Evolutionary conservation across 257 asterid genomes (phyloP).

Genomic region (Solanum gandarillasii): DNA sequence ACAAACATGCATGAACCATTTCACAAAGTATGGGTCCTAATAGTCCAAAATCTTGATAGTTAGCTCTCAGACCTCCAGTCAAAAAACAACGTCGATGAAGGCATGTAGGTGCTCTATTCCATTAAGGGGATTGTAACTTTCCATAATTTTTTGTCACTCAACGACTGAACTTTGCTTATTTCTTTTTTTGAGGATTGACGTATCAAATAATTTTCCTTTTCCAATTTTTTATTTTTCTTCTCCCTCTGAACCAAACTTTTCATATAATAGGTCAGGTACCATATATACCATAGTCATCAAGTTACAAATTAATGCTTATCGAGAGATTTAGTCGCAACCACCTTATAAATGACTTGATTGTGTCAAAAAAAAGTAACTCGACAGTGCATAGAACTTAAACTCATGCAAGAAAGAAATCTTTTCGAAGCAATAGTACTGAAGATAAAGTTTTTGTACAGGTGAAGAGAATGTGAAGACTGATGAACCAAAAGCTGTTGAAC

Average conservation of each 20-base stretch:
- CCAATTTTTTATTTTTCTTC: not conserved
- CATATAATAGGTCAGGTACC: not conserved
- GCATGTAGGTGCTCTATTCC: not conserved
- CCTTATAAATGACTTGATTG: not conserved
- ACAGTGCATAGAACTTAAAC: not conserved
- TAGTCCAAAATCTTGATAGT: not conserved
- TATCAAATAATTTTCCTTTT: not conserved
- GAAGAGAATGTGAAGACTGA: constrained; percentile 59
- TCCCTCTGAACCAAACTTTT: not conserved
- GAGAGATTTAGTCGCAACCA: not conserved
- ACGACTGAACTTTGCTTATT: not conserved
- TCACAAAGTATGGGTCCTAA: not conserved
- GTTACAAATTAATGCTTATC: not conserved
- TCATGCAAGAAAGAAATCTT: not conserved
- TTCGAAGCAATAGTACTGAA: not conserved
- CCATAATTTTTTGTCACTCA: not conserved
- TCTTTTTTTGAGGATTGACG: not conserved
- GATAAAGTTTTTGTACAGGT: constrained; percentile 21
- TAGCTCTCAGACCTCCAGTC: not conserved
- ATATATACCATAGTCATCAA: not conserved
- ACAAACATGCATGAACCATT: not conserved
- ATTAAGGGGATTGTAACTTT: not conserved
- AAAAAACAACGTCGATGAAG: not conserved
- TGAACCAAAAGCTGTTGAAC: constrained; percentile 24
- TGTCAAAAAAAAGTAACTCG: not conserved